Base-by-base conservation (phyloP, 306 rosid species). In the Prunus salicina region DNA sequence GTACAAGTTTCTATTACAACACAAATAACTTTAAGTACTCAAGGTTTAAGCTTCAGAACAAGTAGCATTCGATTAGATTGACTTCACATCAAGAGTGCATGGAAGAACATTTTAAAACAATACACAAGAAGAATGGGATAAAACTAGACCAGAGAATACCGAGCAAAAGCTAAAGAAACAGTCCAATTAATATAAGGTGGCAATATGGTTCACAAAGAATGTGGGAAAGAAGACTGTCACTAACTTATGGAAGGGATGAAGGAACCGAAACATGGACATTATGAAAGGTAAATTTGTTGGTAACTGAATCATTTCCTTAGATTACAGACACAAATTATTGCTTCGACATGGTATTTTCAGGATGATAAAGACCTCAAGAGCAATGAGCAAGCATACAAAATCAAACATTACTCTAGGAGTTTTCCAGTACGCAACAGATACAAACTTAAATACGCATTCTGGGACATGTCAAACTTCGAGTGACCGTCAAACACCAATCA, bases 381-480 rank as follows among this genome's bases (percentile, higher is more conserved):
- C 56, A 82, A 62, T 68, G 63, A 62, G 53, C 78, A 78, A 24
- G 81, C 47, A 52, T 43, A 75, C 79, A 74, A 52, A 63, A 77
- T 77, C 82, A 80, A 47, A 67, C 67, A 56, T 67, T 28, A 78
- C 72, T 64, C 77, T 38, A 3, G 20, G 18, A 30, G 64, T 43
- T 34, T 51, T 61, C 68, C 72, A 74, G 69, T 15, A 83, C 71
- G 80, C 82, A 75, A 74, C 80, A 73, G 71, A 75, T 45, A 76
- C 46, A 65, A 62, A 63, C 78, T 75, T 56, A 74, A 87, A 56
- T 77, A 79, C 41, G 78, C 82, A 72, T 63, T 51, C 80, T 63
- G 50, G 81, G 77, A 47, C 80, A 81, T 72, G 69, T 60, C 79
- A 55, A 79, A 83, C 58, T 78, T 84, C 74, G 69, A 86, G 74